Conservation (phyloP, 2,329 filamentous ascomycete species). For the Colletotrichum shisoi region DNA sequence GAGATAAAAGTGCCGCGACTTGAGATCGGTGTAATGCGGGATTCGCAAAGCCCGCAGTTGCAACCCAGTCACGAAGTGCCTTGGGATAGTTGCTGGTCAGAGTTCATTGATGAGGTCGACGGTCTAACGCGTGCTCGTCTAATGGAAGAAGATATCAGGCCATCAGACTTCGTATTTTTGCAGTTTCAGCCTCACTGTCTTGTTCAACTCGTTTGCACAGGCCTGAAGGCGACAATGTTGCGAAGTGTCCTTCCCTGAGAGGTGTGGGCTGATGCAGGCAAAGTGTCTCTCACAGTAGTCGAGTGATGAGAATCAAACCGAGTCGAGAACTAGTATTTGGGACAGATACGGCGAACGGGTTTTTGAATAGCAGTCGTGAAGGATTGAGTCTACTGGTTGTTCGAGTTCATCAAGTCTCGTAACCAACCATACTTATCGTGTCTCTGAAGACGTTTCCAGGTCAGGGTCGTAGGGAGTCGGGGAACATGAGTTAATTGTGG, state of each 20-base stretch:
- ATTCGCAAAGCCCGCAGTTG: too few species aligned
- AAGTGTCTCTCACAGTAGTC: not conserved
- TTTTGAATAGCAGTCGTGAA: not conserved
- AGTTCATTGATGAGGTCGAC: too few species aligned
- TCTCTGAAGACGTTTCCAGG: conserved; percentile 7
- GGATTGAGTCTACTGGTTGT: conserved; percentile 1
- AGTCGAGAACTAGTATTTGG: too few species aligned
- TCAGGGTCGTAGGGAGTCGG: not conserved
- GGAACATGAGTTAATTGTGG: conserved; percentile 3
- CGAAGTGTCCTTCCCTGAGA: not conserved
- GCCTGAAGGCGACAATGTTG: not conserved
- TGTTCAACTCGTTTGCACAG: not conserved
- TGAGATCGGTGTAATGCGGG: not conserved
- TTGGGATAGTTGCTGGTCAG: not conserved
- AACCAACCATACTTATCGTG: conserved; percentile 1
- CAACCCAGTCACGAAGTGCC: too few species aligned
- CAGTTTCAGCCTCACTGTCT: not conserved
- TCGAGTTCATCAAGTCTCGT: conserved; percentile 9
- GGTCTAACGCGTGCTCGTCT: too few species aligned
- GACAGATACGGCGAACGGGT: not conserved
- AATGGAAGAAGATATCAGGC: not conserved
- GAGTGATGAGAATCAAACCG: not conserved
- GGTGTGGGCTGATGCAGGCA: not conserved
- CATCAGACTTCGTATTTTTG: not conserved
- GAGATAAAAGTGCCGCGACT: not conserved